phyloP scores from a whole-genome alignment of 805 yeast genomes.

The Maudiozyma bulderi region DNA sequence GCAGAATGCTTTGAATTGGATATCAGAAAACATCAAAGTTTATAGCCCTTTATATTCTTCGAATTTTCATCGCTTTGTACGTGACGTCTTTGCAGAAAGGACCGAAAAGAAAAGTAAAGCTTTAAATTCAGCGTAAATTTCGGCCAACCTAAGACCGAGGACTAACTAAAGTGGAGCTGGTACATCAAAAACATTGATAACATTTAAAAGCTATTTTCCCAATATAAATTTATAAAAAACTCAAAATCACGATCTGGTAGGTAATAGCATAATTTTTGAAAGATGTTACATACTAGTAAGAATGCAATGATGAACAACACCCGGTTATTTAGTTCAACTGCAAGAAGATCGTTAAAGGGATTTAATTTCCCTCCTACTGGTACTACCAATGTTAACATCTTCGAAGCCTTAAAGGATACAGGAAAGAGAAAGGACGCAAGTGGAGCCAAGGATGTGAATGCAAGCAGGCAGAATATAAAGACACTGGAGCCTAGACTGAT shows the following conservation, averaged over 20 bases:
- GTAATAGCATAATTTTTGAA: neutral
- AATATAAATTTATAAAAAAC: no score
- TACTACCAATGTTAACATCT: neutral
- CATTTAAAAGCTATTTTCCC: no score
- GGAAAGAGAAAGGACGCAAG: neutral
- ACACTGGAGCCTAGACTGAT: slow-evolving; percentile 20
- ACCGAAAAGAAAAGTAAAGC: no score
- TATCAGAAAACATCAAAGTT: no score
- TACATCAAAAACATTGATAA: no score
- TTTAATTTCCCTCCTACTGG: slow-evolving; percentile 2
- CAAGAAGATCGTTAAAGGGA: neutral
- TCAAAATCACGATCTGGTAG: neutral
- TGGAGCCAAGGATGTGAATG: neutral
- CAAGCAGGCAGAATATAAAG: slow-evolving; percentile 2
- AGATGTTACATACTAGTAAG: neutral
- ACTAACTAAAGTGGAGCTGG: no score
- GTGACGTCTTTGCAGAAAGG: no score
- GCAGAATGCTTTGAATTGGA: no score
- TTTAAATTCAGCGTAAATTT: no score
- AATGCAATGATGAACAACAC: neutral
- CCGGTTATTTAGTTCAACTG: neutral
- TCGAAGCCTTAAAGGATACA: neutral
- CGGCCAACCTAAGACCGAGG: no score
- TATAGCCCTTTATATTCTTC: no score
- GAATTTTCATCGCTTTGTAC: no score